Percentiles rank a stretch among this genome's conserved stretches.
phyloP scores from a whole-genome alignment of 805 yeast species.

The Suhomyces sp. region DNA sequence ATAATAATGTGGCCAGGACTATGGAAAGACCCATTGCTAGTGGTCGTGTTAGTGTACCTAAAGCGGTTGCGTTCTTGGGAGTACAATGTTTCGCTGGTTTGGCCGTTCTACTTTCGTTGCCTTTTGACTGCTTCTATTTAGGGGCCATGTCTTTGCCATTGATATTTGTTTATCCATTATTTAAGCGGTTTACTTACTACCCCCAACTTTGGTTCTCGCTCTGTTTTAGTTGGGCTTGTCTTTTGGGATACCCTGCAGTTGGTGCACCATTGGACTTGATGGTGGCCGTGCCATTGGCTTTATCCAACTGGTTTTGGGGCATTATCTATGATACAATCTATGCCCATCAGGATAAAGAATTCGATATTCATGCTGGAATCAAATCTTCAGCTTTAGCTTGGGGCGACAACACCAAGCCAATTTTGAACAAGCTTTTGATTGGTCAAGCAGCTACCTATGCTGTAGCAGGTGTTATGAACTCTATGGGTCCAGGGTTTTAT shows the following conservation, averaged over 20 bases:
- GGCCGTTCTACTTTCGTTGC: conserved; percentile 67
- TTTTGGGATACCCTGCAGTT: conserved; percentile 94
- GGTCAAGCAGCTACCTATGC: conserved; percentile 66
- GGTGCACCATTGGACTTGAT: conserved; percentile 71
- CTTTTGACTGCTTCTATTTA: conserved; percentile 73
- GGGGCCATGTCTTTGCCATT: conserved; percentile 80
- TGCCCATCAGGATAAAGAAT: conserved; percentile 94
- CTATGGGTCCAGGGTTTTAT: conserved; percentile 85
- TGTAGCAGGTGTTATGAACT: conserved; percentile 68
- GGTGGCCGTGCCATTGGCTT: conserved; percentile 74
- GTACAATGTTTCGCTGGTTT: conserved; percentile 76
- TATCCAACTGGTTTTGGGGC: conserved; percentile 84
- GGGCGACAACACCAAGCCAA: conserved; percentile 75
- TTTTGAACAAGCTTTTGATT: conserved; percentile 59
- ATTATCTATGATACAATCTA: conserved; percentile 94
- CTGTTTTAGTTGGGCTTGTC: conserved; percentile 92
- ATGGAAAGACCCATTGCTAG: conserved; percentile 91
- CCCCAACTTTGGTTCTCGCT: conserved; percentile 83
- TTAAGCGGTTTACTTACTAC: conserved; percentile 91
- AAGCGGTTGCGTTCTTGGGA: conserved; percentile 68
- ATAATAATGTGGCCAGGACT: conserved; percentile 82
- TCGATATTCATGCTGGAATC: conserved; percentile 86
- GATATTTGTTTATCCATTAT: conserved; percentile 85
- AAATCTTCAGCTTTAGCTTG: conserved; percentile 94
- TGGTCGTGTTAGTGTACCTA: conserved; percentile 66